These are phyloP conservation scores for Amanita polypyramis DNA, from an alignment of 768 basidiomycete genomes.

Conservation along the genomic window DNA sequence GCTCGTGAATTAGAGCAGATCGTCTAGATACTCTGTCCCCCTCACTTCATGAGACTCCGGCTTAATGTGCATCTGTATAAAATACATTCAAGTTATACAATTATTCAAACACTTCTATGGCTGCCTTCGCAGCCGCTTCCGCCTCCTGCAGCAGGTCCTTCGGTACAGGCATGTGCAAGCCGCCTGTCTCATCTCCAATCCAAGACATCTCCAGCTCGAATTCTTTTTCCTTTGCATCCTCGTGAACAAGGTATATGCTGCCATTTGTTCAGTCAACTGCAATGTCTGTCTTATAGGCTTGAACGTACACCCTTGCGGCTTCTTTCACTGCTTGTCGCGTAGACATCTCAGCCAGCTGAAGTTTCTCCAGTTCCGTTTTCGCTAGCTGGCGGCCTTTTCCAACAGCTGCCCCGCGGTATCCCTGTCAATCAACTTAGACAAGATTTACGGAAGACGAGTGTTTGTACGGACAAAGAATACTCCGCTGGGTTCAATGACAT, in stretches of 20 bases:
- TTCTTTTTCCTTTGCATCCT: constrained; percentile 96
- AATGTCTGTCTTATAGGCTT: neutral
- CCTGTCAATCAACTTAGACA: constrained; percentile 33
- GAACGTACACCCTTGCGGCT: constrained; percentile 86
- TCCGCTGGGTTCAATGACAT: constrained; percentile 91
- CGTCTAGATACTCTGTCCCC: constrained; percentile 50
- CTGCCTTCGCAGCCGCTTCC: constrained; percentile 78
- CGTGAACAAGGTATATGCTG: constrained; percentile 96
- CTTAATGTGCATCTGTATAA: constrained; percentile 11
- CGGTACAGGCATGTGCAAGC: constrained; percentile 76
- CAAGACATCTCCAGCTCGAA: constrained; percentile 98
- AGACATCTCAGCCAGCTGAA: constrained; percentile 73
- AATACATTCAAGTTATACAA: constrained; percentile 10
- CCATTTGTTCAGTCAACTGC: neutral
- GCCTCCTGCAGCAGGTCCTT: constrained; percentile 78
- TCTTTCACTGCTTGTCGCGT: constrained; percentile 82
- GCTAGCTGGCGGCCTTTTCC: constrained; percentile 98
- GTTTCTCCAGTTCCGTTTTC: constrained; percentile 97
- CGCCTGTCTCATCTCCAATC: constrained; percentile 80
- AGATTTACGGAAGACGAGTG: neutral
- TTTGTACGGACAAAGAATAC: constrained; percentile 63
- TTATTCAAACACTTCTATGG: constrained; percentile 54
- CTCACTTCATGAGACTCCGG: constrained; percentile 13
- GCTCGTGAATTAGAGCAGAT: constrained; percentile 89
- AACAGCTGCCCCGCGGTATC: constrained; percentile 92